These are phyloP conservation scores for Bipolaris zeicola DNA, from an alignment of 2,329 filamentous ascomycete species.

Conservation along the genomic window DNA sequence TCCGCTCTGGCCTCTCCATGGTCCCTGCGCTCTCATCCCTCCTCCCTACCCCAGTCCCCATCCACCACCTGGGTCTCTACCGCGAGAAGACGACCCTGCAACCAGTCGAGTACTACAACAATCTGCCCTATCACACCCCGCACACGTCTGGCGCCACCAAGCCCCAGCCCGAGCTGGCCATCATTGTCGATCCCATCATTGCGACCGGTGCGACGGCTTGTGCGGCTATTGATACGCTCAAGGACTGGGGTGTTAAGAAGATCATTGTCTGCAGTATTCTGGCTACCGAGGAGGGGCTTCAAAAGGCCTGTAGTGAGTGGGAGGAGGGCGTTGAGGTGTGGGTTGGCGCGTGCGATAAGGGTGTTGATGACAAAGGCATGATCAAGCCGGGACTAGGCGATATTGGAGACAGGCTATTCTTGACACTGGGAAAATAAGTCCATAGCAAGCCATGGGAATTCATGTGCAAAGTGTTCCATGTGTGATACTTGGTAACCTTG, in stretches of 20 bases:
- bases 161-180: conserved; percentile 66
- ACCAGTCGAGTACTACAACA: conserved; percentile 98
- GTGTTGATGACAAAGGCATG: conserved; percentile 81
- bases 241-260: conserved; percentile 87
- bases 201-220: conserved; percentile 89
- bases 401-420: conserved; percentile 85
- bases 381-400: conserved; percentile 88
- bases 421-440: conserved; percentile 78
- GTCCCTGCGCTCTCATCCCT: conserved; percentile 83
- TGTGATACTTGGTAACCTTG: not conserved
- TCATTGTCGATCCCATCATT: conserved; percentile 90
- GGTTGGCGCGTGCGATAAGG: conserved; percentile 78
- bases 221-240: conserved; percentile 86
- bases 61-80: conserved; percentile 95
- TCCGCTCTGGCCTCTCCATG: conserved; percentile 92
- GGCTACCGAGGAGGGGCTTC: conserved; percentile 73
- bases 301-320: conserved; percentile 76
- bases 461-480: not conserved
- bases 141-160: conserved; percentile 45
- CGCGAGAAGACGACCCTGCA: conserved; percentile 85
- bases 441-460: not conserved
- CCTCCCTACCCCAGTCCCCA: conserved; percentile 77
- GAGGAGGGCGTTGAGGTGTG: conserved; percentile 77
- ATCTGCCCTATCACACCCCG: conserved; percentile 75
- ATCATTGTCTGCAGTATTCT: conserved; percentile 79